Base-by-base conservation (phyloP, 129 eudicot genomes). In the Centella asiatica region DNA sequence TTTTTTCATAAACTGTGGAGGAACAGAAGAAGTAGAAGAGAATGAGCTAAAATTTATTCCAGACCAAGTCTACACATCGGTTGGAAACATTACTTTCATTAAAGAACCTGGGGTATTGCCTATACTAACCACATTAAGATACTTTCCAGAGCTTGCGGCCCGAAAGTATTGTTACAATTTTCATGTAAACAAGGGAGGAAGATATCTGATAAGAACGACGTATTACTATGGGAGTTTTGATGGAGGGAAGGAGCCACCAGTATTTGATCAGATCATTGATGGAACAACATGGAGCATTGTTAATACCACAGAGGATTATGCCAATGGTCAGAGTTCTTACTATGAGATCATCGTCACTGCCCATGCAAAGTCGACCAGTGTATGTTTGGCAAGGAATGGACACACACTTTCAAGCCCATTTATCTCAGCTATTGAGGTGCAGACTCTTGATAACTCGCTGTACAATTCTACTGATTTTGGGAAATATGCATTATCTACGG, bases 241-340 rank as follows among this genome's bases (percentile, higher is more conserved):
- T 66, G 96, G 90, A 22, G 84, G 90, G 13, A 62, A 37, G 18
- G 72, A 74, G 20, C 95, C 99, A 4, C 96, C 96, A 0, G 72
- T 87, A 27, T 92, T 92, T 45, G 90, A 92, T 72, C 99, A 87
- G 68, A 83, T 87, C 13, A 60, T 92, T 11, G 99, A 88, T 34
- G 96, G 95, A 10, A 84, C 90, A 0, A 77, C 45, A 33, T 92
- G 99, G 99, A 76, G 80, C 69, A 66, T 23, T 10, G 98, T 87
- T 23, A 78, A 92, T 39, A 92, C 99, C 33, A 81, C 88, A 1
- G 92, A 87, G 65, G 99, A 92, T 64, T 82, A 77, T 54, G 78
- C 58, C 6, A 57, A 74, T 0, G 86, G 92, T 10, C 79, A 79
- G 5, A 69, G 72, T 62, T 87, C 95, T 5, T 92, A 79, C 65